Conservation (phyloP, 352 stramenopile species). For the Peronospora destructor region DNA sequence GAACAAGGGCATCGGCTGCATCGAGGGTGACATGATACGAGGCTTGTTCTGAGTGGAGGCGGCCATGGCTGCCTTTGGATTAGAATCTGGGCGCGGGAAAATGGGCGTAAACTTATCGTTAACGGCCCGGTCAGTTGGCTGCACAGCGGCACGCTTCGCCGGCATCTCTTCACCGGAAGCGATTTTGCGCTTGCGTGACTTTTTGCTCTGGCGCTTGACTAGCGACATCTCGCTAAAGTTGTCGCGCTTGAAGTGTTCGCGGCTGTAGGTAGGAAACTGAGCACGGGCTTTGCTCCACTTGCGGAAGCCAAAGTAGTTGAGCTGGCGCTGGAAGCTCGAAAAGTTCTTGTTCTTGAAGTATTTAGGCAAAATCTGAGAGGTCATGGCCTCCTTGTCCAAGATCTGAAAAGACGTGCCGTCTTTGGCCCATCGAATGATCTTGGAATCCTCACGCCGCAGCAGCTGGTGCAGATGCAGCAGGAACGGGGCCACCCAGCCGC, state of each 20-base stretch:
- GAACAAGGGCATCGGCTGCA: constrained; percentile 22
- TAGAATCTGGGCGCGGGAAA: constrained; percentile 33
- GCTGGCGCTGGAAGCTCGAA: constrained; percentile 91
- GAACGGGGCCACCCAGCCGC: constrained; percentile 79
- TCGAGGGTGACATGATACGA: constrained; percentile 14
- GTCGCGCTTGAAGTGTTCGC: constrained; percentile 78
- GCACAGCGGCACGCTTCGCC: constrained; percentile 28
- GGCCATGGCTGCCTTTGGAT: constrained; percentile 2
- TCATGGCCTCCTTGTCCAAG: constrained; percentile 78
- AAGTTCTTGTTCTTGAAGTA: constrained; percentile 96
- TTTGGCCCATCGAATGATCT: constrained; percentile 76
- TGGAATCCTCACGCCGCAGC: constrained; percentile 65
- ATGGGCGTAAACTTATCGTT: constrained; percentile 66
- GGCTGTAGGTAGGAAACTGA: constrained; percentile 69
- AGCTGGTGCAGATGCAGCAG: constrained; percentile 81
- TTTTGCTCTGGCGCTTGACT: constrained; percentile 84
- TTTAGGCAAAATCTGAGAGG: constrained; percentile 84
- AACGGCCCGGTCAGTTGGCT: constrained; percentile 16
- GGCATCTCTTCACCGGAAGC: constrained; percentile 27
- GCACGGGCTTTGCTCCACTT: constrained; percentile 83
- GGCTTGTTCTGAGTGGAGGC: constrained; percentile 10
- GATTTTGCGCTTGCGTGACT: constrained; percentile 63
- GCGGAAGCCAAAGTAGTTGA: constrained; percentile 94
- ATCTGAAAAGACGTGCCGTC: constrained; percentile 81
- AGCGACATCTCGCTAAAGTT: constrained; percentile 81